phyloP scores from a whole-genome alignment of 768 basidiomycete species.

The Tubosaeta sp. region DNA sequence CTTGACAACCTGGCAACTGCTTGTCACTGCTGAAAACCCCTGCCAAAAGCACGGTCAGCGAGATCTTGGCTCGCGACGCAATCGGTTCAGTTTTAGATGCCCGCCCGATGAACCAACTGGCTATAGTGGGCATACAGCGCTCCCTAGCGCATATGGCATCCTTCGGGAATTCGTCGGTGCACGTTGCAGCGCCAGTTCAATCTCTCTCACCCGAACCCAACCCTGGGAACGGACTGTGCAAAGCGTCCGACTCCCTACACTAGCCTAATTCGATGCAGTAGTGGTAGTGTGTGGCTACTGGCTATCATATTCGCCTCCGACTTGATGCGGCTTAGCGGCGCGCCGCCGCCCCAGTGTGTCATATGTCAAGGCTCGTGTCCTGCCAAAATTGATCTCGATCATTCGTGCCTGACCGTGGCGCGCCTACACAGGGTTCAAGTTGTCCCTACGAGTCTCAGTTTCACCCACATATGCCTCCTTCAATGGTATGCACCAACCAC shows the following conservation, averaged over 20 bases:
- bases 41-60: not conserved
- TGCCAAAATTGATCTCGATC: not conserved
- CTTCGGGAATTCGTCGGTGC: not conserved
- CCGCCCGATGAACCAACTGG: not conserved
- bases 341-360: slow-evolving; percentile 1
- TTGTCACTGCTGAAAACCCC: not conserved
- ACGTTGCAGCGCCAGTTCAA: not conserved
- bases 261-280: not conserved
- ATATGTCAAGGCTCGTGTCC: not conserved
- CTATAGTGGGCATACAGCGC: not conserved
- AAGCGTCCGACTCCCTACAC: not conserved
- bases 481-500: too few relatives aligned
- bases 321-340: not conserved
- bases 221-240: slow-evolving; percentile 1
- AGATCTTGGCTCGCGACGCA: not conserved
- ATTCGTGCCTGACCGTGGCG: slow-evolving; percentile 5
- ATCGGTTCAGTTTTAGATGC: not conserved
- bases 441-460: not conserved
- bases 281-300: not conserved
- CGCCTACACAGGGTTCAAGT: not conserved
- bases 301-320: not conserved
- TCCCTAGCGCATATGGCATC: not conserved
- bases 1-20: not conserved
- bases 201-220: not conserved
- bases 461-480: not conserved